Conservation (phyloP, 495 filamentous ascomycete species). For the Xylaria grammica region DNA sequence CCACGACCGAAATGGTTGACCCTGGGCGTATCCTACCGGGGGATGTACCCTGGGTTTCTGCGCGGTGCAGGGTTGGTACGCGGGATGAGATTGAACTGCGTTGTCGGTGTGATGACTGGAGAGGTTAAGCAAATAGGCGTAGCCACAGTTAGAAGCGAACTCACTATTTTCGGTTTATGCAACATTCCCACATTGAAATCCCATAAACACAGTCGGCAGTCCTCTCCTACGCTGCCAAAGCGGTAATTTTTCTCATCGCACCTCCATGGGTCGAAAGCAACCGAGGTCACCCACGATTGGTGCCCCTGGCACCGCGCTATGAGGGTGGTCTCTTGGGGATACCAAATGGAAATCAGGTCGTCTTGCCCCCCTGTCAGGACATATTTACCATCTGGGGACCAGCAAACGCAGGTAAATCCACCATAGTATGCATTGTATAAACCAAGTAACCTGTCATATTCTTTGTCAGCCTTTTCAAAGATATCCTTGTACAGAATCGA, state of each 20-base stretch:
- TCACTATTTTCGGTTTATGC: slow-evolving; percentile 74
- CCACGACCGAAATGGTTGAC: slow-evolving; percentile 61
- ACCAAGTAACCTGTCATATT: slow-evolving; percentile 68
- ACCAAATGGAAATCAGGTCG: slow-evolving; percentile 95
- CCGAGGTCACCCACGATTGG: slow-evolving; percentile 91
- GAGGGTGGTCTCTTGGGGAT: slow-evolving; percentile 77
- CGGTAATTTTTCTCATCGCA: slow-evolving; percentile 94
- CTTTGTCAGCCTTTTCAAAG: slow-evolving; percentile 4
- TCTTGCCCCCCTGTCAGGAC: slow-evolving; percentile 95
- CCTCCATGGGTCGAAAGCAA: slow-evolving; percentile 94
- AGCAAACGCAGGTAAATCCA: slow-evolving; percentile 88
- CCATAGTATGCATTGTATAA: slow-evolving; percentile 92
- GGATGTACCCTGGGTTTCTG: slow-evolving; percentile 54
- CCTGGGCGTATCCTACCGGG: slow-evolving; percentile 67
- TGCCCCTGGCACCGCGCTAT: slow-evolving; percentile 92
- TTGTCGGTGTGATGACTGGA: slow-evolving; percentile 59
- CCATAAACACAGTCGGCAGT: slow-evolving; percentile 89
- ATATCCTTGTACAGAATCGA: slow-evolving; percentile 18
- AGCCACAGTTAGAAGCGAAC: slow-evolving; percentile 5
- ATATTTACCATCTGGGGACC: slow-evolving; percentile 97
- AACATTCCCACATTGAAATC: slow-evolving; percentile 98
- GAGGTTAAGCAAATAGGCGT: slow-evolving; percentile 22
- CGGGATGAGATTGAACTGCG: slow-evolving; percentile 66
- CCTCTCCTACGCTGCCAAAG: slow-evolving; percentile 94
- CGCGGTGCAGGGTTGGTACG: slow-evolving; percentile 50